phyloP scores from a whole-genome alignment of 495 filamentous ascomycete genomes.

The Aspergillus affinis region DNA sequence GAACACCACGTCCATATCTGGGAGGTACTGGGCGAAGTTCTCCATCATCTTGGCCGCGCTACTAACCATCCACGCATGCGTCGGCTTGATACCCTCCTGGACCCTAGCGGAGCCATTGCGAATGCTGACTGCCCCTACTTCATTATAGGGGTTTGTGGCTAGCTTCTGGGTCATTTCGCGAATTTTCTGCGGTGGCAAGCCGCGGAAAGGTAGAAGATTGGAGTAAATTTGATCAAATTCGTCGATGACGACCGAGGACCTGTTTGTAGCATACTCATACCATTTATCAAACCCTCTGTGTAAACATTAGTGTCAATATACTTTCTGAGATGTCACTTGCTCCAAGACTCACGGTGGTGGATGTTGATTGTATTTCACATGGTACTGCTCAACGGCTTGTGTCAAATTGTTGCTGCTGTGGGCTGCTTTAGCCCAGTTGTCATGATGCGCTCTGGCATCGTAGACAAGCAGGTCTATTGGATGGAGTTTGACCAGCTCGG shows the following conservation, averaged over 20 bases:
- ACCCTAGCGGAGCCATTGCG: conserved; percentile 44
- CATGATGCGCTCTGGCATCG: conserved; percentile 37
- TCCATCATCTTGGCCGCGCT: conserved; percentile 65
- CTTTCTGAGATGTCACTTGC: not conserved
- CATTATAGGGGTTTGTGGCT: conserved; percentile 49
- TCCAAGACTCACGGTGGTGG: conserved; percentile 44
- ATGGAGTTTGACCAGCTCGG: conserved; percentile 31
- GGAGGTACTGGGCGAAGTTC: conserved; percentile 66
- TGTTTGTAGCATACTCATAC: conserved; percentile 67
- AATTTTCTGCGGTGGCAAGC: conserved; percentile 59
- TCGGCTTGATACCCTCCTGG: conserved; percentile 49
- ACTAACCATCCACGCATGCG: conserved; percentile 55
- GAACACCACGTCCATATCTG: conserved; percentile 78
- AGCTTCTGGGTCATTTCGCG: conserved; percentile 45
- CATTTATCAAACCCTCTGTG: conserved; percentile 55
- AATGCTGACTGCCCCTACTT: conserved; percentile 48
- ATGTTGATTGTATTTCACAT: conserved; percentile 43
- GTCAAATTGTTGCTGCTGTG: conserved; percentile 36
- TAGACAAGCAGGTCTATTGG: conserved; percentile 52
- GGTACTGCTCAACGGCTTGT: conserved; percentile 43
- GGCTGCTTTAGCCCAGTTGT: conserved; percentile 36
- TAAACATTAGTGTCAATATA: conserved; percentile 12
- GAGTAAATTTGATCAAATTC: conserved; percentile 72
- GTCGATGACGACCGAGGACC: conserved; percentile 67
- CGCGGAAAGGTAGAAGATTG: conserved; percentile 74